Base-by-base conservation (phyloP, 805 yeast genomes). In the Metschnikowia anglica region DNA sequence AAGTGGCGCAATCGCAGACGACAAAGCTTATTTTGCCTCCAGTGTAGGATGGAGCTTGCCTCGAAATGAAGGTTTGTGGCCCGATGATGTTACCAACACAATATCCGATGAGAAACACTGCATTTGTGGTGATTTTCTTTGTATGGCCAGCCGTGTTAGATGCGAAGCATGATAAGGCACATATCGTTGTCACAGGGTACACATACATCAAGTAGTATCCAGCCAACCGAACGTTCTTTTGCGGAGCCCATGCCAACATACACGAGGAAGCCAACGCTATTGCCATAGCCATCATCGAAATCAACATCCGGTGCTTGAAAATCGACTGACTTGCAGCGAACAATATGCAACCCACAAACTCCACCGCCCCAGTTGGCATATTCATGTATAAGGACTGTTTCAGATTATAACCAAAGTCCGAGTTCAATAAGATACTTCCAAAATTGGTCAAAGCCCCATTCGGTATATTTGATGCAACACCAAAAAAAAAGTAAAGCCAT, bases 31-130 rank as follows among this genome's bases (percentile, higher is more conserved):
- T 63, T 44, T 65, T 67, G 13, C 73, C 80, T 28, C 67, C 62
- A 10, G 55, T 53, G 48, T 73, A 76, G 3, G 48, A 43, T 17
- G 80, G 79, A 2, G 77, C 75, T 51, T 77, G 74, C 2, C 39
- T 44, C 0, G 60, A 58, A 33, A 60, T 57, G 36, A 52, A 54
- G 15, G 56, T 54, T 36, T 54, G 56, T 11, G 56, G 54, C 24
- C 58, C 58, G 32, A 53, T 48, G 23, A 62, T 41, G 21, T 61
- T 60, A 11, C 66, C 67, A 15, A 48, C 59, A 37, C 59, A 54
- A 47, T 61, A 62, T 3, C 65, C 66, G 30, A 65, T 47, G 31
- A 62, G 66, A 52, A 59, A 61, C 47, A 66, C 58, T 15, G 67
- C 64, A 44, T 66, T 62, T 18, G 62, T 58, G 18, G 59, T 61